Evolutionary conservation across 768 basidiomycete genomes (phyloP).

Genomic region (Hygrophoropsis aurantiaca): DNA sequence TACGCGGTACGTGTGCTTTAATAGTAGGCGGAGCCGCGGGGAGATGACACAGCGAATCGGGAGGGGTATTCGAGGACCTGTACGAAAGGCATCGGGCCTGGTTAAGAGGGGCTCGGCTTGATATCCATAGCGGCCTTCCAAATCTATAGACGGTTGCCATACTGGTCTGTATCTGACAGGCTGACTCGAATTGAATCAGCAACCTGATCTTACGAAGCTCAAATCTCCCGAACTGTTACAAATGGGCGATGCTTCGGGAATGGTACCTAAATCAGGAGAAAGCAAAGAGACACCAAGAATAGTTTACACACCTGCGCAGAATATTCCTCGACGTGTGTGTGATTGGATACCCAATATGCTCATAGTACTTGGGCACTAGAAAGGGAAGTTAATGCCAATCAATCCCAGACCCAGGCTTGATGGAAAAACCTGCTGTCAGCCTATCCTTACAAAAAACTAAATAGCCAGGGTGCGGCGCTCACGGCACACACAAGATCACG

Average conservation of each 20-base stretch:
- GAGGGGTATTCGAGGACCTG: slow-evolving; percentile 20
- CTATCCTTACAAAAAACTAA: slow-evolving; percentile 5
- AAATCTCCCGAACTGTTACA: slow-evolving; percentile 13
- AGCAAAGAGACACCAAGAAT: slow-evolving; percentile 18
- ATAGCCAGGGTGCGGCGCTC: slow-evolving; percentile 18
- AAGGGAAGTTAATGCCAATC: slow-evolving; percentile 6
- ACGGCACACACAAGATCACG: slow-evolving; percentile 2
- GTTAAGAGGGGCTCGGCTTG: slow-evolving; percentile 47
- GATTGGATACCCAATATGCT: slow-evolving; percentile 4
- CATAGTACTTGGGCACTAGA: background rate
- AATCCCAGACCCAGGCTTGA: no score
- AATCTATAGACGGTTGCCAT: slow-evolving; percentile 33
- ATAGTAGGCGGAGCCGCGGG: slow-evolving; percentile 37
- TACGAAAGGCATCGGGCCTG: slow-evolving; percentile 25
- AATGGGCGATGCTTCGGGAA: slow-evolving; percentile 16
- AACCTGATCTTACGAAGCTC: slow-evolving; percentile 14
- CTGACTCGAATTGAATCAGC: slow-evolving; percentile 45
- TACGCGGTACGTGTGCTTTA: slow-evolving; percentile 27
- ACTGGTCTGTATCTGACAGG: slow-evolving; percentile 34
- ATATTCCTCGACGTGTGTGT: slow-evolving; percentile 3
- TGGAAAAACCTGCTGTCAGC: no score
- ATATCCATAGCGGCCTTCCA: slow-evolving; percentile 29
- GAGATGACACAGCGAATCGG: slow-evolving; percentile 25
- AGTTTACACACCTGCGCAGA: slow-evolving; percentile 9
- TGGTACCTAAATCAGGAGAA: slow-evolving; percentile 15